Evolutionary conservation across 1,284 basidiomycete genomes (phyloP).

Genomic region (Ustilago hordei): DNA sequence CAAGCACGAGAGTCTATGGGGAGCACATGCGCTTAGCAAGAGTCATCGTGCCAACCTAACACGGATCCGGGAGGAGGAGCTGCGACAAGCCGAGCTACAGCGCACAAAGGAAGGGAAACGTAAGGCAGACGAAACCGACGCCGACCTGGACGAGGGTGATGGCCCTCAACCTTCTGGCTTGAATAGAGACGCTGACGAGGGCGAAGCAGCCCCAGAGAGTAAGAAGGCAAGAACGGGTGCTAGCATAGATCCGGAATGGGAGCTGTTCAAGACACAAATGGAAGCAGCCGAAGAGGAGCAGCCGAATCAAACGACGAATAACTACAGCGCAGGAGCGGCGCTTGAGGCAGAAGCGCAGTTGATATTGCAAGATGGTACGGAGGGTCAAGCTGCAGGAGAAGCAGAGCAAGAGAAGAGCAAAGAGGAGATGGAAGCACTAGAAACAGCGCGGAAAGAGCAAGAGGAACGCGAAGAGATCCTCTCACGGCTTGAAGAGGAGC

Average conservation of each 20-base stretch:
- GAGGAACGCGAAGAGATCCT: constrained; percentile 59
- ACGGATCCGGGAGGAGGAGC: constrained; percentile 31
- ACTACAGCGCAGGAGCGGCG: constrained; percentile 34
- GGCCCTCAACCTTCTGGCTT: background rate
- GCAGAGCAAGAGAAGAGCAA: constrained; percentile 23
- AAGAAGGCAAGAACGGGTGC: constrained; percentile 26
- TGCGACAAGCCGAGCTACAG: constrained; percentile 25
- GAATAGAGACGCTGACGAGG: background rate
- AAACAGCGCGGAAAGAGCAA: constrained; percentile 44
- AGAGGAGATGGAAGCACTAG: constrained; percentile 42
- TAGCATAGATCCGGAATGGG: constrained; percentile 57
- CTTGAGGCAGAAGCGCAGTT: constrained; percentile 56
- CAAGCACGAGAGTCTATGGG: constrained; percentile 62
- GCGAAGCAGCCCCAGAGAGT: constrained; percentile 5
- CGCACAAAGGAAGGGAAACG: constrained; percentile 47
- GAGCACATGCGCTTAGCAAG: constrained; percentile 51
- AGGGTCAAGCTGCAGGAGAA: background rate
- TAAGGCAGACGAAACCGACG: constrained; percentile 27
- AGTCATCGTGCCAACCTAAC: constrained; percentile 45
- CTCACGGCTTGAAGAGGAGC: constrained; percentile 58
- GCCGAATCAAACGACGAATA: background rate
- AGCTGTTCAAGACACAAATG: constrained; percentile 55
- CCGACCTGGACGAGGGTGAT: background rate
- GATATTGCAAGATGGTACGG: constrained; percentile 13
- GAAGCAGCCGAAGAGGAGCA: constrained; percentile 12